A percentile compares a stretch with the other conserved stretches of the same genome.
phyloP scores from a whole-genome alignment of 2,329 filamentous ascomycete species.

The Neonectria neomacrospora region DNA sequence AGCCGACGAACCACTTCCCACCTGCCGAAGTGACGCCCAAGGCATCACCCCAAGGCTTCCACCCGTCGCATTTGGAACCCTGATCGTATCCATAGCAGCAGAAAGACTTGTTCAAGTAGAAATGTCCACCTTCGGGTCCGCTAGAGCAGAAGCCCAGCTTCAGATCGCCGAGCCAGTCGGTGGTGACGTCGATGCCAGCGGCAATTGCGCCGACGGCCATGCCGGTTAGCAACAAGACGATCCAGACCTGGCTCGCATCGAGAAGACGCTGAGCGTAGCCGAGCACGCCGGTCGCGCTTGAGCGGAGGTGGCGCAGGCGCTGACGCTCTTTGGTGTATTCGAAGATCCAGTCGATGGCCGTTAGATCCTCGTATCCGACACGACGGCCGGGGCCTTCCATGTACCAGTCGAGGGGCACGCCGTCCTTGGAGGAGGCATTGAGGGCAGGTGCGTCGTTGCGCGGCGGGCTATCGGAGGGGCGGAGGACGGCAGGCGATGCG shows the following conservation, averaged over 20 bases:
- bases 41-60: conserved; percentile 85
- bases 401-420: conserved; percentile 79
- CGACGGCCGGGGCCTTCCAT: conserved; percentile 87
- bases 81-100: conserved; percentile 95
- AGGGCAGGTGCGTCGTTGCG: conserved; percentile 29
- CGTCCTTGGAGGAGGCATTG: conserved; percentile 56
- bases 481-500: conserved; percentile 33
- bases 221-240: conserved; percentile 87
- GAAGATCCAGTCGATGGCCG: conserved; percentile 99
- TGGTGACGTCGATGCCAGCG: conserved; percentile 88
- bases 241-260: conserved; percentile 92
- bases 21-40: conserved; percentile 72
- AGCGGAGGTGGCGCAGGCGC: conserved; percentile 79
- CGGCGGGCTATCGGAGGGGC: conserved; percentile 26
- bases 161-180: conserved; percentile 92
- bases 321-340: conserved; percentile 97
- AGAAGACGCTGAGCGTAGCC: conserved; percentile 78
- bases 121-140: conserved; percentile 78
- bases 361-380: conserved; percentile 95
- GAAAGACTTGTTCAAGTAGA: conserved; percentile 91
- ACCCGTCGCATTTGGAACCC: conserved; percentile 83
- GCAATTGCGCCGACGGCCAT: conserved; percentile 85
- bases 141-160: conserved; percentile 91
- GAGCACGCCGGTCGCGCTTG: conserved; percentile 74
- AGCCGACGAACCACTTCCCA: conserved; percentile 85